Evolutionary conservation across 164 flowering plant species (phyloP).

Genomic region (Stephania yunnanensis): DNA sequence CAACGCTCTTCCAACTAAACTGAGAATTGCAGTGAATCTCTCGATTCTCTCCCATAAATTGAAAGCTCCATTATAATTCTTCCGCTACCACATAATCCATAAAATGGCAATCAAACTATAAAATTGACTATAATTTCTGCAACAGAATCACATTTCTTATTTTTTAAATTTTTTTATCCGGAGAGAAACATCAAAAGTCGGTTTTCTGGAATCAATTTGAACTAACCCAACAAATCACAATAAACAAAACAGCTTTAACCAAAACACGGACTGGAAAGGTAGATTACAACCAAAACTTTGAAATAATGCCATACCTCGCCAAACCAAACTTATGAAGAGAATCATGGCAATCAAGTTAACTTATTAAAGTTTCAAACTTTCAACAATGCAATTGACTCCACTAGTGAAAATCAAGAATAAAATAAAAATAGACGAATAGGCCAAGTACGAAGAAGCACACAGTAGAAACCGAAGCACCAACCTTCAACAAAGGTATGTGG

Average conservation of each 20-base stretch:
- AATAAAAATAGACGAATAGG: too few relatives aligned
- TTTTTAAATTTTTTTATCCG: background rate
- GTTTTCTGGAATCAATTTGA: background rate
- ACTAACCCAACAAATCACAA: background rate
- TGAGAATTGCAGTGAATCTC: background rate
- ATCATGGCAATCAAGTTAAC: background rate
- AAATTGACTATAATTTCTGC: background rate
- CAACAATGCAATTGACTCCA: background rate
- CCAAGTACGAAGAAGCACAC: background rate
- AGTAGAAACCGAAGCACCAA: constrained; percentile 36
- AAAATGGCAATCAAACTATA: background rate
- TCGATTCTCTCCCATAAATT: background rate
- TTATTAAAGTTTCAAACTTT: background rate
- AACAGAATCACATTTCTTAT: background rate
- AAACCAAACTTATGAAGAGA: background rate
- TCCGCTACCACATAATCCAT: too few relatives aligned
- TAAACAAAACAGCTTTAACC: background rate
- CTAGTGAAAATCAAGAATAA: background rate
- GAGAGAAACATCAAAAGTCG: background rate
- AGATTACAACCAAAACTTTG: background rate
- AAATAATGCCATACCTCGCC: background rate
- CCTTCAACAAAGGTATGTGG: constrained; percentile 92
- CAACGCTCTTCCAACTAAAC: background rate
- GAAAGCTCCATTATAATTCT: background rate
- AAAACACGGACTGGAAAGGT: background rate